Evolutionary conservation across 1,284 basidiomycete genomes (phyloP).

Genomic region (Ustilago esculenta): DNA sequence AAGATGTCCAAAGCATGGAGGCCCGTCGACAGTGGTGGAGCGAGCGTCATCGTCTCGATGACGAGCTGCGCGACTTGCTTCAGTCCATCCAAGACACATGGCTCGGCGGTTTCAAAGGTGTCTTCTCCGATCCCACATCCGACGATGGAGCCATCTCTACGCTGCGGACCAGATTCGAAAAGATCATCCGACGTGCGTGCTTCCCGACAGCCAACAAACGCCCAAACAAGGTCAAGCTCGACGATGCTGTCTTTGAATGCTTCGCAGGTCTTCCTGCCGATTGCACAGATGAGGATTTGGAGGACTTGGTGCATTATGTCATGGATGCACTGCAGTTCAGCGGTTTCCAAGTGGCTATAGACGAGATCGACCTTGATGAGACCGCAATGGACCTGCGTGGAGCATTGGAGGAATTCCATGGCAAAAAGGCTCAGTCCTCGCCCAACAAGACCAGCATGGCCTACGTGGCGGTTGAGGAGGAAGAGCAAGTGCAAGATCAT

Average conservation of each 20-base stretch:
- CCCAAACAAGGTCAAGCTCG: slow-evolving; percentile 71
- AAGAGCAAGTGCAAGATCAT: slow-evolving; percentile 73
- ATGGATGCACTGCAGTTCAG: slow-evolving; percentile 93
- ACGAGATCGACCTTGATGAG: slow-evolving; percentile 91
- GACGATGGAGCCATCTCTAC: slow-evolving; percentile 29
- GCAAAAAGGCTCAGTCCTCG: slow-evolving; percentile 33
- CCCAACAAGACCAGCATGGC: slow-evolving; percentile 38
- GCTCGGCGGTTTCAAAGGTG: slow-evolving; percentile 89
- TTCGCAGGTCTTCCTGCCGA: slow-evolving; percentile 84
- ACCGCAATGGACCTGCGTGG: slow-evolving; percentile 69
- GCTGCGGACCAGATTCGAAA: slow-evolving; percentile 40
- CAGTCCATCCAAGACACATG: slow-evolving; percentile 92
- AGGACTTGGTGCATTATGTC: slow-evolving; percentile 92
- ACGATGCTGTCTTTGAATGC: slow-evolving; percentile 81
- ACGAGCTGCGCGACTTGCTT: slow-evolving; percentile 78
- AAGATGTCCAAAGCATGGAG: slow-evolving; percentile 76
- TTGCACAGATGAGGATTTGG: slow-evolving; percentile 85
- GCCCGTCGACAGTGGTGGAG: slow-evolving; percentile 83
- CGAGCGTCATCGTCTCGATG: slow-evolving; percentile 78
- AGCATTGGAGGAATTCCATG: slow-evolving; percentile 56
- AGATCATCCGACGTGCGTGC: slow-evolving; percentile 68
- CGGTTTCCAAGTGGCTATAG: slow-evolving; percentile 85
- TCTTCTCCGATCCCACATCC: slow-evolving; percentile 38
- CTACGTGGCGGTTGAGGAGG: slow-evolving; percentile 24
- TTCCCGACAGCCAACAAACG: slow-evolving; percentile 69